These are phyloP conservation scores for Gossypium arboreum DNA, from an alignment of 345 rosid species.

Conservation along the genomic window DNA sequence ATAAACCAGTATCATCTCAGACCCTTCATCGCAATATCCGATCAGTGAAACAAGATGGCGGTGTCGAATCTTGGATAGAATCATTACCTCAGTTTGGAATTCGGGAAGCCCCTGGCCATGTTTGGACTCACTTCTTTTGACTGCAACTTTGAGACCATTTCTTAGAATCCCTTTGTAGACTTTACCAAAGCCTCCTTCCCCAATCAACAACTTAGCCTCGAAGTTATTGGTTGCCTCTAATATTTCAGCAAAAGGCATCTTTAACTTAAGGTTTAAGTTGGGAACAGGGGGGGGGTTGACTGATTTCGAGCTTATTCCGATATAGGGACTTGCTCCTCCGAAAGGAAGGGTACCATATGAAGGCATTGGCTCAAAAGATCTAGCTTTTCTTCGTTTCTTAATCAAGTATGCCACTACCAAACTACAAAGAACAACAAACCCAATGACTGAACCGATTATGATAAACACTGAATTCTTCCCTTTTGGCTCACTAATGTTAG, in stretches of 20 bases:
- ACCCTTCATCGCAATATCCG: constrained; percentile 59
- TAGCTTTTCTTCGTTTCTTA: constrained; percentile 25
- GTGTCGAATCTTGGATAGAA: constrained; percentile 60
- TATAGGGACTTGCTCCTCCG: neutral
- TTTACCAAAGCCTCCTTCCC: constrained; percentile 51
- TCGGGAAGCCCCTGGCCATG: constrained; percentile 49
- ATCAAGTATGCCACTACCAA: constrained; percentile 5
- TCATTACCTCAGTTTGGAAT: constrained; percentile 52
- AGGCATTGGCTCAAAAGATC: constrained; percentile 18
- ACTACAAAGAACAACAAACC: constrained; percentile 18
- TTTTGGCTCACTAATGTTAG: neutral
- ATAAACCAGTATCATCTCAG: constrained; percentile 59
- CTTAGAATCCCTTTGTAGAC: constrained; percentile 40
- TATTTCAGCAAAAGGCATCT: constrained; percentile 40
- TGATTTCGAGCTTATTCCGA: constrained; percentile 19
- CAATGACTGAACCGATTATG: constrained; percentile 28
- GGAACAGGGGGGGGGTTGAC: constrained; percentile 18
- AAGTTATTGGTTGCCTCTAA: constrained; percentile 43
- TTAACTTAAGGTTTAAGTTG: constrained; percentile 33
- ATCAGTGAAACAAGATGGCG: constrained; percentile 64
- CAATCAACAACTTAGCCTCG: constrained; percentile 28
- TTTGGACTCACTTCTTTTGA: constrained; percentile 41
- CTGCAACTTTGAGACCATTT: constrained; percentile 44
- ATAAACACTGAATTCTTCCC: neutral
- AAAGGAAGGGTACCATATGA: constrained; percentile 5